These are phyloP conservation scores for Jatropha curcas DNA, from an alignment of 345 rosid species.

Conservation along the genomic window DNA sequence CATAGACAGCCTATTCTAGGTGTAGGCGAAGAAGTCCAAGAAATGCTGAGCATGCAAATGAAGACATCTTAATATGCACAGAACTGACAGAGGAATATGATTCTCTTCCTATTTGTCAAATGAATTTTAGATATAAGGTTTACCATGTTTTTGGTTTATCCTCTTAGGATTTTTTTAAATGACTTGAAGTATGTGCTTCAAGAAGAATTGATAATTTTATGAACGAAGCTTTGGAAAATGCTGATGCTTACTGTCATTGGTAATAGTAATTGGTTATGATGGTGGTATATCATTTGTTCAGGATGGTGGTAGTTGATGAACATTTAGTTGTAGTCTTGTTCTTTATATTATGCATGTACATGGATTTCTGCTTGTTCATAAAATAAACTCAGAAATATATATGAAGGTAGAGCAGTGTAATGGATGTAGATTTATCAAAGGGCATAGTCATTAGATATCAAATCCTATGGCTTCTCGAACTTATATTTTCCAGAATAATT, in stretches of 20 bases:
- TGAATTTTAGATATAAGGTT: not conserved
- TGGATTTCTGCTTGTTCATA: not conserved
- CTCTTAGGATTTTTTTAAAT: not conserved
- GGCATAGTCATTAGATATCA: not conserved
- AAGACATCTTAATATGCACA: too few relatives aligned
- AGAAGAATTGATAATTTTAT: not conserved
- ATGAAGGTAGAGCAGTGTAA: not conserved
- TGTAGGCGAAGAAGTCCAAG: not conserved
- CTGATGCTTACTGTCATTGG: not conserved
- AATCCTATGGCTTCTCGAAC: not conserved
- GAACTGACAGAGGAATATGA: not conserved
- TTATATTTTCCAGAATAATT: not conserved
- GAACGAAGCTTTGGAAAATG: not conserved
- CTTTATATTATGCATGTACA: not conserved
- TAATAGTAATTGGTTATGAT: not conserved
- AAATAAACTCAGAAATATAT: not conserved
- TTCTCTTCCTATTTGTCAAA: not conserved
- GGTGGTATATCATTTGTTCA: not conserved
- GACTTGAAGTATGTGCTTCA: not conserved
- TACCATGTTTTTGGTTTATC: too few relatives aligned
- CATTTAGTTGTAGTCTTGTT: not conserved
- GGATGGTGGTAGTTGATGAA: not conserved
- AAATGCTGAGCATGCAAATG: not conserved
- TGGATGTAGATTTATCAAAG: not conserved
- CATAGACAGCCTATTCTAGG: not conserved